phyloP scores from a whole-genome alignment of 805 yeast species.

The Starmerella davenportii region DNA sequence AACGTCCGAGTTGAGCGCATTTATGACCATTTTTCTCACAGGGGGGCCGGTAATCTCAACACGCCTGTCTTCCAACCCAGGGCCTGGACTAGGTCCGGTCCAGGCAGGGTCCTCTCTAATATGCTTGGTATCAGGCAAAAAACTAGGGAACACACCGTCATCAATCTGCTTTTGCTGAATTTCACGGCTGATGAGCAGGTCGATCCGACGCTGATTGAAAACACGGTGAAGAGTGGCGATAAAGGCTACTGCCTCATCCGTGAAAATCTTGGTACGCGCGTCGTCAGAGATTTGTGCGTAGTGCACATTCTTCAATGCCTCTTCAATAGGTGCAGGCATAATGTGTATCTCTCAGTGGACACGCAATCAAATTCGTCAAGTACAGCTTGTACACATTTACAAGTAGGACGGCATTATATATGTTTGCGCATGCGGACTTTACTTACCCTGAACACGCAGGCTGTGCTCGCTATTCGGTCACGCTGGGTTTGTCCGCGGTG shows the following conservation, averaged over 20 bases:
- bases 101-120: conserved; percentile 50
- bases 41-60: conserved; percentile 66
- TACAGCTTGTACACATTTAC: no score
- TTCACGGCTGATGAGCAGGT: conserved; percentile 38
- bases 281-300: conserved; percentile 35
- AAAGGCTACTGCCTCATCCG: conserved; percentile 45
- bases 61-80: conserved; percentile 51
- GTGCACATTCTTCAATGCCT: conserved; percentile 31
- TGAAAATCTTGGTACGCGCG: conserved; percentile 36
- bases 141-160: conserved; percentile 47
- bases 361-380: no score
- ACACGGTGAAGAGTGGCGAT: conserved; percentile 50
- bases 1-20: conserved; percentile 49
- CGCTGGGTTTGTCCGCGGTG: no score
- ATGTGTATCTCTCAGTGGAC: no score
- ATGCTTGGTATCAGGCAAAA: conserved; percentile 43
- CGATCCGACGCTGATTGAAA: conserved; percentile 38
- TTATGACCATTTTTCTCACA: conserved; percentile 58
- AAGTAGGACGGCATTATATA: no score
- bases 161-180: conserved; percentile 40
- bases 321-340: conserved; percentile 19
- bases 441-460: no score
- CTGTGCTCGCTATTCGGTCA: no score
- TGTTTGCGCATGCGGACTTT: no score
- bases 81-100: conserved; percentile 55